These are phyloP conservation scores for Starmerella floricola DNA, from an alignment of 805 yeast genomes.

Conservation along the genomic window DNA sequence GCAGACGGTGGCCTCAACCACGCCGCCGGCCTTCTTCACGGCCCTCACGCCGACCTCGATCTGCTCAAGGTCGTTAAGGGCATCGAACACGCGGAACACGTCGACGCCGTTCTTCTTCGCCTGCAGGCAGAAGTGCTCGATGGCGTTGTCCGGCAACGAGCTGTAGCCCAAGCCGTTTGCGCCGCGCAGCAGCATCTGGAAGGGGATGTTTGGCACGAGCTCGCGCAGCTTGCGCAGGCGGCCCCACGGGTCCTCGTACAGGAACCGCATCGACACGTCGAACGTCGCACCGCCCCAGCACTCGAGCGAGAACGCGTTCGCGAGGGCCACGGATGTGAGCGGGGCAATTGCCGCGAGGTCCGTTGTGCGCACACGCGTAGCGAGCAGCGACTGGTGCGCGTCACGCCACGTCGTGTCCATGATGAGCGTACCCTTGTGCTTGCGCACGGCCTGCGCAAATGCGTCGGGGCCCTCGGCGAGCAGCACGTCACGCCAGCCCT, in stretches of 20 bases:
- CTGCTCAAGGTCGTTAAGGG: constrained; percentile 92
- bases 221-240: constrained; percentile 78
- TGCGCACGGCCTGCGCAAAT: constrained; percentile 80
- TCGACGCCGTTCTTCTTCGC: constrained; percentile 96
- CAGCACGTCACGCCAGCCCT: constrained; percentile 88
- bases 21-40: constrained; percentile 96
- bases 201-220: constrained; percentile 94
- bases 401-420: constrained; percentile 99
- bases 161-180: constrained; percentile 99
- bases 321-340: constrained; percentile 78
- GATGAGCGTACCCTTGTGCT: constrained; percentile 71
- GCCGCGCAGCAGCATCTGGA: constrained; percentile 98
- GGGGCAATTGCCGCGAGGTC: constrained; percentile 88
- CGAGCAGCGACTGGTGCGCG: constrained; percentile 94
- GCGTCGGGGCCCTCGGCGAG: constrained; percentile 76
- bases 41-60: constrained; percentile 96
- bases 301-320: constrained; percentile 88
- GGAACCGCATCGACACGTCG: constrained; percentile 96
- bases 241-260: constrained; percentile 98
- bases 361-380: constrained; percentile 92
- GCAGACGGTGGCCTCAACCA: constrained; percentile 95
- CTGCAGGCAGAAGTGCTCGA: constrained; percentile 89
- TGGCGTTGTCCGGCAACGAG: constrained; percentile 95
- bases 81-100: constrained; percentile 95
- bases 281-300: constrained; percentile 99